A percentile compares a stretch with the other conserved stretches of the same genome.
Conservation (phyloP, 1,139 yeast genomes). For the Taphrina flavorubra region DNA sequence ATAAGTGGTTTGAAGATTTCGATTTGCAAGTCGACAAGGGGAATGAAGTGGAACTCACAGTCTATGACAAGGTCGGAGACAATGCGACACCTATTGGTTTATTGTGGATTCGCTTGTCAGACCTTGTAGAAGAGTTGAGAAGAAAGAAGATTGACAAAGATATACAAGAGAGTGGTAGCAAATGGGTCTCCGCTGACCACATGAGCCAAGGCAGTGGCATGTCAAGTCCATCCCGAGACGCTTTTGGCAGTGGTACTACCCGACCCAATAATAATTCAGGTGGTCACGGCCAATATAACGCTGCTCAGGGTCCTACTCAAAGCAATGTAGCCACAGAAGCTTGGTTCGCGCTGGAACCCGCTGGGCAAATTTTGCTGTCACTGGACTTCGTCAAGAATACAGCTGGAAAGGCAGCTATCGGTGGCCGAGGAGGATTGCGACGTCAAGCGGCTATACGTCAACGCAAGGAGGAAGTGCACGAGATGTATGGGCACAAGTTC, state of each 20-base stretch:
- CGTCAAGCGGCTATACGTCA: slow-evolving; percentile 98
- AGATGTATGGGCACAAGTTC: slow-evolving; percentile 96
- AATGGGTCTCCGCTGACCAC: slow-evolving; percentile 75
- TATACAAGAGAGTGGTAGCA: slow-evolving; percentile 64
- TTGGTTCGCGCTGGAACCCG: slow-evolving; percentile 95
- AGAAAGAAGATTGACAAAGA: slow-evolving; percentile 84
- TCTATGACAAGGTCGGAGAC: slow-evolving; percentile 76
- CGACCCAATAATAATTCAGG: neutral
- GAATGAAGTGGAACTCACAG: slow-evolving; percentile 84
- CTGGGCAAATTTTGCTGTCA: slow-evolving; percentile 81
- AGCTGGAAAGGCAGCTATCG: slow-evolving; percentile 54
- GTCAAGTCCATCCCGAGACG: slow-evolving; percentile 27
- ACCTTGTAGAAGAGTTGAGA: slow-evolving; percentile 91
- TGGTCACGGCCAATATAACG: neutral
- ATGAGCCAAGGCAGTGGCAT: slow-evolving; percentile 34
- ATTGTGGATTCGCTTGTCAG: slow-evolving; percentile 87
- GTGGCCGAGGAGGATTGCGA: slow-evolving; percentile 73
- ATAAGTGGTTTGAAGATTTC: slow-evolving; percentile 84
- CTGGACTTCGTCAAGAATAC: slow-evolving; percentile 78
- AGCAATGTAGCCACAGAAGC: slow-evolving; percentile 57
- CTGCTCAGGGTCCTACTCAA: neutral
- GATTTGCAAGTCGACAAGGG: slow-evolving; percentile 83
- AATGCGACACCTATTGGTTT: slow-evolving; percentile 85
- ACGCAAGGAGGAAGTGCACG: slow-evolving; percentile 91
- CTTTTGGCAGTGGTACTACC: neutral